Base-by-base conservation (phyloP, 257 asterid species). In the Salvia splendens region DNA sequence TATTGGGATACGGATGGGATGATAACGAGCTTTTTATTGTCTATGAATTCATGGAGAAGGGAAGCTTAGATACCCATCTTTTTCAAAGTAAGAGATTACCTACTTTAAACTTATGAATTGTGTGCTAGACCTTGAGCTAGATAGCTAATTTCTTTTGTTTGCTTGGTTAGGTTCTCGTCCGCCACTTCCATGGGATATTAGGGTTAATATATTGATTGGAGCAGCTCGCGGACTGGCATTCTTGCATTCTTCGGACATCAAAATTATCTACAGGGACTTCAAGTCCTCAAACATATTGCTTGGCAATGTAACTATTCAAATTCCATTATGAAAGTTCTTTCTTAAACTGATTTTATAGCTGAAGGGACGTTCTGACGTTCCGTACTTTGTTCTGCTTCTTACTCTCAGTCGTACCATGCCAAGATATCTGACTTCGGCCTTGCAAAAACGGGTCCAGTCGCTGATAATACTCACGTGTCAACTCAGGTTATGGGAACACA, bases 211-310 rank as follows among this genome's bases (percentile, higher is more conserved):
- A 59, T 65, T 78, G 64, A 81, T 58, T 61, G 84, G 82, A 50
- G 86, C 81, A 60, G 81, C 83, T 36, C 78, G 80, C 49, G 85
- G 83, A 51, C 62, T 81, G 16, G 74, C 75, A 28, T 77, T 62
- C 77, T 68, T 81, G 76, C 85, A 81, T 55, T 54, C 74, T 50
- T 42, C 28, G 8, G 75, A 77, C 4, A 12, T 0, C 15, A 2
- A 48, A 47, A 60, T 78, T 45, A 59, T 81, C 67, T 50, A 74
- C n/a, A 81, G 85, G 64, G 85, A 78, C 61, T 64, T 81, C 71
- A 78, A 81, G 69, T 4, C 83, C 61, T 74, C 85, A 41, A 81
- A 81, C 72, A 77, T 81, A 71, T 72, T 81, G 76, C 78, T 78
- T 50, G 83, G 74, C 9, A 70, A 33, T 72, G 85, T 81, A 71